phyloP scores from a whole-genome alignment of 169 alveolate genomes.

The Cryptosporidium meleagridis region DNA sequence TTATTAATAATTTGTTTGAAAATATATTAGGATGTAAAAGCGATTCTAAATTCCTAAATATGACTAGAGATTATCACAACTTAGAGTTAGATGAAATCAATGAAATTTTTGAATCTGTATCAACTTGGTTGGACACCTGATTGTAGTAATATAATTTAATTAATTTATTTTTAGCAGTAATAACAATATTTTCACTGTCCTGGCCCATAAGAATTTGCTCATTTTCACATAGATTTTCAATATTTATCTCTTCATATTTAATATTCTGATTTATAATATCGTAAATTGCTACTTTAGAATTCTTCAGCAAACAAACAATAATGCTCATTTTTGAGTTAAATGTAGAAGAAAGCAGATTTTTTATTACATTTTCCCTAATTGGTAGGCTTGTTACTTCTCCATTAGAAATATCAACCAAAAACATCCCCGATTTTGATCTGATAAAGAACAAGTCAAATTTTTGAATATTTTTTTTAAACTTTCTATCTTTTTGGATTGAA shows the following conservation, averaged over 20 bases:
- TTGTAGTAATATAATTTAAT: background rate
- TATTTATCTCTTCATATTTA: background rate
- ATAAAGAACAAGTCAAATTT: conserved; percentile 16
- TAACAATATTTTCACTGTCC: background rate
- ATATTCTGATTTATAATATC: background rate
- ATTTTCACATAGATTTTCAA: background rate
- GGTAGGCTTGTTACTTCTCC: conserved; percentile 13
- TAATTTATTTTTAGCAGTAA: background rate
- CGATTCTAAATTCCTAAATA: background rate
- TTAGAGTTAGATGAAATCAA: conserved; percentile 36
- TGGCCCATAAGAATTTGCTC: background rate
- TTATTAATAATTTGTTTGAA: background rate
- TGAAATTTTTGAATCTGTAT: background rate
- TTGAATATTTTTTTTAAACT: background rate
- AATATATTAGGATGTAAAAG: background rate
- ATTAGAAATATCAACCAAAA: conserved; percentile 23
- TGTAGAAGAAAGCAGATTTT: background rate
- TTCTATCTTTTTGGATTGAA: background rate
- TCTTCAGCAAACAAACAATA: background rate
- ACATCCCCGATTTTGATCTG: conserved; percentile 14
- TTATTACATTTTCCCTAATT: background rate
- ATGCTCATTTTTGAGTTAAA: background rate
- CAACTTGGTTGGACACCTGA: background rate
- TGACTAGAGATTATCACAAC: background rate
- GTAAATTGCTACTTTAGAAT: background rate